Evolutionary conservation across 345 rosid species (phyloP).

Genomic region (Psidium friedrichsthalianum): DNA sequence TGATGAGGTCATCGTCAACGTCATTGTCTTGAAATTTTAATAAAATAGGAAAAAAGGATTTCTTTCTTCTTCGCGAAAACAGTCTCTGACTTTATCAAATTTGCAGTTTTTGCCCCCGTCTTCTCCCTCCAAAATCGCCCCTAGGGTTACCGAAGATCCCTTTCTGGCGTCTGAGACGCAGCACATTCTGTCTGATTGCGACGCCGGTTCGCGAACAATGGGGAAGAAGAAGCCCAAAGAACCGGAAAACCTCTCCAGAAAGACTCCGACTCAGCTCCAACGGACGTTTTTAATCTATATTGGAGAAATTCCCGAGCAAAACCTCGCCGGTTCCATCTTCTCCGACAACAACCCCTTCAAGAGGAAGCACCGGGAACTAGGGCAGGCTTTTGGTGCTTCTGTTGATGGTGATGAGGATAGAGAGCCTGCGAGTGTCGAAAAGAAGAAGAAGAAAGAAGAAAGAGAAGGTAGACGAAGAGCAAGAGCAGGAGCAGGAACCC

Average conservation of each 20-base stretch:
- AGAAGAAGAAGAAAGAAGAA: slow-evolving; percentile 2
- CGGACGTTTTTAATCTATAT: slow-evolving; percentile 33
- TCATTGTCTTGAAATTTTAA: neutral
- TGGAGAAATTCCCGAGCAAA: slow-evolving; percentile 16
- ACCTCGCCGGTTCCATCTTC: slow-evolving; percentile 35
- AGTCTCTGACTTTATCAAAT: neutral
- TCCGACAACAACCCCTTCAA: slow-evolving; percentile 78
- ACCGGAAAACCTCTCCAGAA: neutral
- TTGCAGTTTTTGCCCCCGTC: neutral
- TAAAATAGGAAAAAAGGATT: neutral
- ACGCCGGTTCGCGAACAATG: slow-evolving; percentile 4
- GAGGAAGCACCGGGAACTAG: slow-evolving; percentile 32
- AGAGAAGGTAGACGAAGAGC: neutral
- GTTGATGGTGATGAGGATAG: slow-evolving; percentile 3
- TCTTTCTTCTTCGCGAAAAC: neutral
- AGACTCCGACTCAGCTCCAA: slow-evolving; percentile 3
- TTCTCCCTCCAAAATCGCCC: neutral
- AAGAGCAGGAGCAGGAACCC: neutral
- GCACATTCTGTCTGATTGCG: neutral
- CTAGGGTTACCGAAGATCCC: neutral
- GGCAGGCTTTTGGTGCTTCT: neutral
- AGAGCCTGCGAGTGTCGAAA: neutral
- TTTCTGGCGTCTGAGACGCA: neutral
- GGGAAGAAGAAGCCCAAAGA: slow-evolving; percentile 27
- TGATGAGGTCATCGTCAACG: neutral